Evolutionary conservation across 148 eudicot genomes (phyloP), one percentile per base, ranked within the genome.

Genomic region (Agrostemma githago): DNA sequence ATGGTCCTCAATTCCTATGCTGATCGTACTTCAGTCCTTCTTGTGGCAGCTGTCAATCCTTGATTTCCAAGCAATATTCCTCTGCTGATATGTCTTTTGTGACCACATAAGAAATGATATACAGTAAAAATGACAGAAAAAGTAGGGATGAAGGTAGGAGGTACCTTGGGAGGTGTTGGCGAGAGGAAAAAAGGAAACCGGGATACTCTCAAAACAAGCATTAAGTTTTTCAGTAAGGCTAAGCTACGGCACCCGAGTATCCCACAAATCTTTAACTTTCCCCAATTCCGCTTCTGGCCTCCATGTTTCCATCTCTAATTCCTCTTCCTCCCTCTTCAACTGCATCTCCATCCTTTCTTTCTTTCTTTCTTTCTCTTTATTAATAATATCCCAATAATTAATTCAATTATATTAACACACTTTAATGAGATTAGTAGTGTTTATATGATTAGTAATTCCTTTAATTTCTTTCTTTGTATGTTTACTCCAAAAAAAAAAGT

Each of bases 201-300:
- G 89, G 39, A 94, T 88, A 70, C 84, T 82, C 77, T 94, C 98
- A 77, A 94, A 94, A 71, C 98, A 94, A 62, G 97, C 92, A 75
- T 94, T 94, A 17, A 94, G 91, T 77, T 94, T 94, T 75, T 94
- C 98, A 70, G 90, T 88, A 17, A 96, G 98, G 71, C 85, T 83
- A 4, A 94, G 81, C 70, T 89, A 89, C 1, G 93, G 79, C 67
- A 87, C 96, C 34, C 77, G 84, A 17, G 62, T 60, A 71, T 94
- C 98, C 98, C 98, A 94, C 19, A 94, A 77, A 84, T 94, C 96
- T 76, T 88, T 97, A 10, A 94, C 98, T 66, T 76, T 83, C 66
- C 98, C 98, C 48, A 94, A 15, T 72, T 80, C 88, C 2, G 95
- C 97, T 51, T 94, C 98, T 61, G 97, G 98, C 65, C 95, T 86